phyloP scores from a whole-genome alignment of 2,329 filamentous ascomycete genomes.

The Fusarium burgessii region DNA sequence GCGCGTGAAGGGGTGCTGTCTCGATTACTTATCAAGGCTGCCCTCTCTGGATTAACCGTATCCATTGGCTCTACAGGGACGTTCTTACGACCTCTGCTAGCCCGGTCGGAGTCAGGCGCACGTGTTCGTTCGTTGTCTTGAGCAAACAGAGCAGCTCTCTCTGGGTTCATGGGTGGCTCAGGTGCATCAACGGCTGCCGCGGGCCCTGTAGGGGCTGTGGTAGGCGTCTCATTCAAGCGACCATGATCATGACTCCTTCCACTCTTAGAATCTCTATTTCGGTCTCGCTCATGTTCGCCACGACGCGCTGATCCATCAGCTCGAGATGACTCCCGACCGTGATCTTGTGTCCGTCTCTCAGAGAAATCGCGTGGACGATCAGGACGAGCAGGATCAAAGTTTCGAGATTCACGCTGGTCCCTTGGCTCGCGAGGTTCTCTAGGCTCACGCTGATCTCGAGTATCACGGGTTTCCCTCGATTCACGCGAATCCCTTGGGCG shows the following conservation, averaged over 20 bases:
- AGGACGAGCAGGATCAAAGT: constrained; percentile 56
- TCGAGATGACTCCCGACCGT: constrained; percentile 41
- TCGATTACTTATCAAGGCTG: constrained; percentile 58
- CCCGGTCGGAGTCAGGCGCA: constrained; percentile 48
- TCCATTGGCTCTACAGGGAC: constrained; percentile 50
- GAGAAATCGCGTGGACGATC: constrained; percentile 57
- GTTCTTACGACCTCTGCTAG: constrained; percentile 46
- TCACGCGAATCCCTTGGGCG: constrained; percentile 51
- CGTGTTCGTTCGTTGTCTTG: constrained; percentile 50
- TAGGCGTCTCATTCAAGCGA: constrained; percentile 46
- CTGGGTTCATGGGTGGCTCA: constrained; percentile 67
- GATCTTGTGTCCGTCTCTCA: constrained; percentile 59
- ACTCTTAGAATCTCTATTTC: constrained; percentile 49
- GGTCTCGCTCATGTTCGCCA: constrained; percentile 58
- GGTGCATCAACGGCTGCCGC: constrained; percentile 45
- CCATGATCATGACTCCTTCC: constrained; percentile 47
- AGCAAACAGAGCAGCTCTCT: constrained; percentile 64
- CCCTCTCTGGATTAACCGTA: constrained; percentile 62
- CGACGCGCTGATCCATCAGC: constrained; percentile 53
- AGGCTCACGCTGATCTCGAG: constrained; percentile 50
- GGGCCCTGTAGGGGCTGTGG: constrained; percentile 44
- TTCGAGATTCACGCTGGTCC: constrained; percentile 53
- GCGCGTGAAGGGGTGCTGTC: constrained; percentile 53
- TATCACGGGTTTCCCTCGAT: constrained; percentile 44
- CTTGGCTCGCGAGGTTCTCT: constrained; percentile 55